Conservation (phyloP, 768 basidiomycete genomes). For the Suillus fuscotomentosus region DNA sequence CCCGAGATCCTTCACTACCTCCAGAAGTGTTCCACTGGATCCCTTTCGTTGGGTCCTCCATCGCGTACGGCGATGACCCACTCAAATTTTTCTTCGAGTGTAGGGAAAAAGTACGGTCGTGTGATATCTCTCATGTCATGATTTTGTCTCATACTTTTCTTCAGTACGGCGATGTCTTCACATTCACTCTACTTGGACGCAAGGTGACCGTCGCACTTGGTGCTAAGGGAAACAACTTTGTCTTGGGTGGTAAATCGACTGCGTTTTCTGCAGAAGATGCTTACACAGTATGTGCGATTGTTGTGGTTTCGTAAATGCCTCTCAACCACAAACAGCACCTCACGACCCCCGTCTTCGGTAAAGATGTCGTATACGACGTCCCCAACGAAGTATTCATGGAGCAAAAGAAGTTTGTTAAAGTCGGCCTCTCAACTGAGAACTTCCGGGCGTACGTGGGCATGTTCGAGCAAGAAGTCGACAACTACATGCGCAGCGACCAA, state of each 20-base stretch:
- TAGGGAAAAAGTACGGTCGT: slow-evolving; percentile 63
- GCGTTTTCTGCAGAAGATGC: slow-evolving; percentile 96
- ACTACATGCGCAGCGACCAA: slow-evolving; percentile 67
- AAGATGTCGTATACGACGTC: slow-evolving; percentile 95
- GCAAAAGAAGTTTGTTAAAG: slow-evolving; percentile 98
- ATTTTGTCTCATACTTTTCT: neutral
- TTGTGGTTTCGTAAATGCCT: neutral
- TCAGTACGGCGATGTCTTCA: slow-evolving; percentile 97
- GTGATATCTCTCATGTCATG: neutral
- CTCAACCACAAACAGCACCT: slow-evolving; percentile 55
- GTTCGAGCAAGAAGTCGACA: slow-evolving; percentile 73
- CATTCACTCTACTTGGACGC: slow-evolving; percentile 87
- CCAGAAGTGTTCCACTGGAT: slow-evolving; percentile 93
- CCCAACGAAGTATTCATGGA: slow-evolving; percentile 98
- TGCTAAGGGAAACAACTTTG: slow-evolving; percentile 88
- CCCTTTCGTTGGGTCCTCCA: slow-evolving; percentile 87
- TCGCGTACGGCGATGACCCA: slow-evolving; percentile 90
- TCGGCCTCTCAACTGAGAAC: slow-evolving; percentile 90
- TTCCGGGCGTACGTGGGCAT: slow-evolving; percentile 81
- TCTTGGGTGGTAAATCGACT: slow-evolving; percentile 90
- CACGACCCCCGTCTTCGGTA: slow-evolving; percentile 94
- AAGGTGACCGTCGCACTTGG: slow-evolving; percentile 90
- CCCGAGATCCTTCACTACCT: slow-evolving; percentile 69
- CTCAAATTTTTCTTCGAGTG: slow-evolving; percentile 82
- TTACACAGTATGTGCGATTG: slow-evolving; percentile 63